Evolutionary conservation across 805 yeast genomes (phyloP), one percentile per base, ranked within the genome.

Genomic region (Myxozyma geophila): DNA sequence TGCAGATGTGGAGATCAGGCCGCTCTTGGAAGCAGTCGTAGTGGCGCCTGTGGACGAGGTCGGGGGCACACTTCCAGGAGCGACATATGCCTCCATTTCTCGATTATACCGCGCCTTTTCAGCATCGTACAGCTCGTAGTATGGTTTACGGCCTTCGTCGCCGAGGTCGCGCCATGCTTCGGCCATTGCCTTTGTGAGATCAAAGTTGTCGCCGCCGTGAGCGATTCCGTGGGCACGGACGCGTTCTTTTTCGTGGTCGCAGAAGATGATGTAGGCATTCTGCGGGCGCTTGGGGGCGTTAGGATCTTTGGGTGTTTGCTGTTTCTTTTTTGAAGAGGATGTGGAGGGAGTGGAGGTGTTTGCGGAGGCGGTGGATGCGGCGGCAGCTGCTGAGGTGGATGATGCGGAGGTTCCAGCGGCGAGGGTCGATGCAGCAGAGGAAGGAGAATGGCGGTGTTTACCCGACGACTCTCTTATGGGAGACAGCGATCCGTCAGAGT

Each of bases 261-360:
- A 92, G 73, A 88, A 92, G 59, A 90, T 83, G 66, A 90, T 79
- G 72, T 92, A 92, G 5, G 97, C 96, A 75, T 92, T 92, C 2
- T 95, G 87, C 6, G 97, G 97, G 71, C 96, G 81, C 70, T 89
- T 90, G 21, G 97, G 98, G 71, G 88, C 81, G 69, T 86, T 86
- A 9, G 97, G 97, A 74, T 92, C 96, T 70, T 92, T 84, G 9
- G 81, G 79, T 56, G 80, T 28, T n/a, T 59, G 79, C 52, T 70
- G 78, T 73, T 64, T 73, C 76, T 73, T 69, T 9, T 35, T 21
- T n/a, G 55, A n/a, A 9, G 47, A 12, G 72, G 62, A 72, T 75
- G 62, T 39, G 36, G 58, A 50, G 10, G 54, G 37, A 8, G 65
- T 40, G 21, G 48, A 21, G 7, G 50, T 15, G 33, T 41, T 19